phyloP scores from a whole-genome alignment of 2,329 filamentous ascomycete species.

The Dothiorella sarmentorum region DNA sequence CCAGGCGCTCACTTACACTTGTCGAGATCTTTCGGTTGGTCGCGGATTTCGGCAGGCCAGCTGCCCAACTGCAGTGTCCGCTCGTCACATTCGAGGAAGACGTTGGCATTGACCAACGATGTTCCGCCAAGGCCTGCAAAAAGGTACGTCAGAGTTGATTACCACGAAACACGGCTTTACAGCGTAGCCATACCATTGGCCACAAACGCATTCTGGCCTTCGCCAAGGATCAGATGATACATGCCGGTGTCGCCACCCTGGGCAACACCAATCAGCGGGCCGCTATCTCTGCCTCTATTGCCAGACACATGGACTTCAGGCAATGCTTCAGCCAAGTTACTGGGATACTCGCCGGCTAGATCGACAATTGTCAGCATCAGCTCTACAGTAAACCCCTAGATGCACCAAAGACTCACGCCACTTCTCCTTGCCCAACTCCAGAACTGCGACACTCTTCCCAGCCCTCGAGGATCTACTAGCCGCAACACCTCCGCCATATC shows the following conservation, averaged over 20 bases:
- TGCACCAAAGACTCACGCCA: constrained; percentile 45
- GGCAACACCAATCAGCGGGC: too few species aligned
- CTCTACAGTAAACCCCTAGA: not conserved
- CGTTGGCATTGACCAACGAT: constrained; percentile 64
- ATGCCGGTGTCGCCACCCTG: constrained; percentile 56
- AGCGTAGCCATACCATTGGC: too few species aligned
- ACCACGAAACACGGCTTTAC: too few species aligned
- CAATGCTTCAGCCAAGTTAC: constrained; percentile 44
- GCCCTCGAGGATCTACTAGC: constrained; percentile 62
- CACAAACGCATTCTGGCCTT: constrained; percentile 61
- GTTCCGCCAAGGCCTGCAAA: constrained; percentile 59
- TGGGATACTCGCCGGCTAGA: constrained; percentile 58
- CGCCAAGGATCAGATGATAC: constrained; percentile 61
- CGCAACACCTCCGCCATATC: constrained; percentile 65
- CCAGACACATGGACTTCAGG: constrained; percentile 57
- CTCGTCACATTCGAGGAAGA: constrained; percentile 60
- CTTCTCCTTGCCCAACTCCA: constrained; percentile 63
- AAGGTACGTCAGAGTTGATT: too few species aligned
- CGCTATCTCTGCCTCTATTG: too few species aligned
- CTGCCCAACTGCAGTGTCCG: constrained; percentile 51
- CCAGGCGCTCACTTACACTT: constrained; percentile 30
- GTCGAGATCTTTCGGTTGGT: constrained; percentile 40
- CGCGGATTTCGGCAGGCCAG: constrained; percentile 60
- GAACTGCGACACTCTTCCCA: constrained; percentile 59
- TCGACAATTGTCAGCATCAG: not conserved